Evolutionary conservation across 2,329 filamentous ascomycete species (phyloP).

Genomic region (Madurella mycetomatis): DNA sequence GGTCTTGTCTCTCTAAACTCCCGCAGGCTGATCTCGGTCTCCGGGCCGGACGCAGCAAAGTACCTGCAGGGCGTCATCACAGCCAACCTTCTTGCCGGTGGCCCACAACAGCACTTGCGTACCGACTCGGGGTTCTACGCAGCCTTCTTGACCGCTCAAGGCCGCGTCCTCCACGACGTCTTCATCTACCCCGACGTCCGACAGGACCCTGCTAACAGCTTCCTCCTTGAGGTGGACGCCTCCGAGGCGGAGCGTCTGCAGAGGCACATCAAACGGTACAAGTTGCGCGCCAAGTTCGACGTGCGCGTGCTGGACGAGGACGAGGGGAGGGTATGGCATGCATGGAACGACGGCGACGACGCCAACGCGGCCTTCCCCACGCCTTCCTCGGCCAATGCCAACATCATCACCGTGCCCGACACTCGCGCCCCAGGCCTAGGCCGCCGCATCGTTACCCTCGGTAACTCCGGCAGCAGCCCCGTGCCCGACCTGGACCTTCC

Average conservation of each 20-base stretch:
- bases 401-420: slow-evolving; percentile 43
- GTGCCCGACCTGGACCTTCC: slow-evolving; percentile 26
- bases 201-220: slow-evolving; percentile 41
- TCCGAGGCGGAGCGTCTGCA: slow-evolving; percentile 57
- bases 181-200: slow-evolving; percentile 69
- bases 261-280: slow-evolving; percentile 78
- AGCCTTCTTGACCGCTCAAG: slow-evolving; percentile 80
- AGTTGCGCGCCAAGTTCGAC: slow-evolving; percentile 73
- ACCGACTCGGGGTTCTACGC: slow-evolving; percentile 62
- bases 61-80: slow-evolving; percentile 90
- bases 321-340: slow-evolving; percentile 66
- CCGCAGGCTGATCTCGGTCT: slow-evolving; percentile 73
- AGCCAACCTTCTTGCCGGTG: slow-evolving; percentile 50
- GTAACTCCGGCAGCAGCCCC: background rate
- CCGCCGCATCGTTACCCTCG: slow-evolving; percentile 40
- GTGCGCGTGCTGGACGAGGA: slow-evolving; percentile 61
- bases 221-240: slow-evolving; percentile 79
- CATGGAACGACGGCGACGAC: slow-evolving; percentile 59
- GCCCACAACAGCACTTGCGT: slow-evolving; percentile 28
- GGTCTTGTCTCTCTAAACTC: slow-evolving; percentile 59
- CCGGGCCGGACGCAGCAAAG: slow-evolving; percentile 72
- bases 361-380: slow-evolving; percentile 20
- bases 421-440: slow-evolving; percentile 53
- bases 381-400: background rate
- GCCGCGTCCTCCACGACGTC: slow-evolving; percentile 80